phyloP scores from a whole-genome alignment of 345 rosid species.

The Aethionema arabicum region DNA sequence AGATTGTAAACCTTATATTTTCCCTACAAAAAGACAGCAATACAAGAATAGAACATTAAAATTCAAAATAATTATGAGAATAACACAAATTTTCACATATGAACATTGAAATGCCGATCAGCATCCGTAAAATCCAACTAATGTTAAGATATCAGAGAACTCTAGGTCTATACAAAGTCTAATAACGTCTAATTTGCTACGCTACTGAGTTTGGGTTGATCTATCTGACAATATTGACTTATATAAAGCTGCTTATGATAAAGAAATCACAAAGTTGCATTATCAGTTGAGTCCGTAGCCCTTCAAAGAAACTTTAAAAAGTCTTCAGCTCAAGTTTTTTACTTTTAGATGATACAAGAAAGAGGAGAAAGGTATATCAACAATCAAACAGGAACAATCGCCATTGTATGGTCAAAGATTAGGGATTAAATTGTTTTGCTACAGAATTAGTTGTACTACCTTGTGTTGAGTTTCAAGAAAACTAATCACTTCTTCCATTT shows the following conservation, averaged over 20 bases:
- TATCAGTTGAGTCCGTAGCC: no score
- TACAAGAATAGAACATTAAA: slow-evolving; percentile 12
- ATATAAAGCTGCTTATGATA: no score
- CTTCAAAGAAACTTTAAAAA: no score
- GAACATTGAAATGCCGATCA: not conserved
- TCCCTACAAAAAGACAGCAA: slow-evolving; percentile 45
- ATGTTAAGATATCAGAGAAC: no score
- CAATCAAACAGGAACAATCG: not conserved
- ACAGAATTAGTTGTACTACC: slow-evolving; percentile 40
- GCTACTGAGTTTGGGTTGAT: no score
- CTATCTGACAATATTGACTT: no score
- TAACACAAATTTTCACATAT: not conserved
- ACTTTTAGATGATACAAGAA: no score
- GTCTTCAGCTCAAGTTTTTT: no score
- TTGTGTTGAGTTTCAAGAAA: slow-evolving; percentile 89
- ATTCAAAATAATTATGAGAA: not conserved
- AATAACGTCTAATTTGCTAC: no score
- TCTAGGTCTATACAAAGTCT: no score
- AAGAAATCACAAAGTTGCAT: no score
- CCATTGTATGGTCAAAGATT: not conserved
- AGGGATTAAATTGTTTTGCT: not conserved
- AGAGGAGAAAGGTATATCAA: not conserved
- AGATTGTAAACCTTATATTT: slow-evolving; percentile 91
- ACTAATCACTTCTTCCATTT: slow-evolving; percentile 91
- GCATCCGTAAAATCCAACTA: no score